These are phyloP conservation scores for Paralagenidium karlingii DNA, from an alignment of 352 stramenopile genomes.

Conservation along the genomic window DNA sequence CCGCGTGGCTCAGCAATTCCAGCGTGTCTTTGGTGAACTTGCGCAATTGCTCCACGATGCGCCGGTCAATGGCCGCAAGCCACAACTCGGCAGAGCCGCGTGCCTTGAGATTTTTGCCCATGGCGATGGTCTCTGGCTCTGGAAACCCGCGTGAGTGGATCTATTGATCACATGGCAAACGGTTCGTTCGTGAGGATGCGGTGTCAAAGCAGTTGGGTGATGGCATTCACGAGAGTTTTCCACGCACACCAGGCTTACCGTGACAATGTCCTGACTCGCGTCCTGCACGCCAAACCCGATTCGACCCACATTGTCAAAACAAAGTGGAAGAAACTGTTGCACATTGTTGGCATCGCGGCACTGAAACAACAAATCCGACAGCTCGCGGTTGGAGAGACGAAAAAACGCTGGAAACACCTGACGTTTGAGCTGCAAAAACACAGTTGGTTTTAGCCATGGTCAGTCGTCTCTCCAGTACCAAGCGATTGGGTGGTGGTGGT, in stretches of 20 bases:
- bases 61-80: conserved; percentile 40
- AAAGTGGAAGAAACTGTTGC: conserved; percentile 40
- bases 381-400: conserved; percentile 42
- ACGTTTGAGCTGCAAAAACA: conserved; percentile 23
- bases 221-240: conserved; percentile 5
- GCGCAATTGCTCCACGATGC: conserved; percentile 38
- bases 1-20: too few relatives aligned
- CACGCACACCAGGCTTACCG: conserved; percentile 7
- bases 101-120: conserved; percentile 68
- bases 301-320: conserved; percentile 49
- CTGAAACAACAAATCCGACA: conserved; percentile 34
- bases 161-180: conserved; percentile 3
- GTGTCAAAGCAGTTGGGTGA: too few relatives aligned
- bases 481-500: conserved; percentile 1
- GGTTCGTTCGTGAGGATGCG: not conserved
- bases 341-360: conserved; percentile 28
- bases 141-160: conserved; percentile 21
- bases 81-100: conserved; percentile 53
- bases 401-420: conserved; percentile 50
- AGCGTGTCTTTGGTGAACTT: conserved; percentile 33
- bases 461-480: not conserved
- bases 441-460: too few relatives aligned
- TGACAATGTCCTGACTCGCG: conserved; percentile 47
- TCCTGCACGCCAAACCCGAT: conserved; percentile 48
- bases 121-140: conserved; percentile 24